Evolutionary conservation across 2,329 filamentous ascomycete genomes (phyloP), one percentile per base, ranked within the genome.

Genomic region (Phyllachora maydis): DNA sequence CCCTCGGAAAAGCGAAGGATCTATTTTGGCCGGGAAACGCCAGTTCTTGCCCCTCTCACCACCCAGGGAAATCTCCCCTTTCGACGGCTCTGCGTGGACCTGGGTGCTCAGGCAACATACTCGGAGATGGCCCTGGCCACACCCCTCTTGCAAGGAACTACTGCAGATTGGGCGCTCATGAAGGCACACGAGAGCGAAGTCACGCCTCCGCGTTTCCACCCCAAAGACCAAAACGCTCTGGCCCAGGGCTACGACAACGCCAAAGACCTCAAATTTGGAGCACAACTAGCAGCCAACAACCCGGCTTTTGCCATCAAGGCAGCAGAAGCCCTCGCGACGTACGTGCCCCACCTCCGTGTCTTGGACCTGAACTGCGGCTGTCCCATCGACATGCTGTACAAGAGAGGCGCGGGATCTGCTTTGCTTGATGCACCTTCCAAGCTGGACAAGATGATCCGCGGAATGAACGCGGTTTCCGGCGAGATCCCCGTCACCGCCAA

Each of bases 301-400:
- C 79, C 83, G 9, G 91, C 81, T 76, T 59, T 82, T 26, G 85
- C 78, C 3, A 62, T 85, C 42, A 93, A 92, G 52, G 72, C 81
- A 0, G 77, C 85, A 1, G 82, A 95, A 44, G 64, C 75, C 4
- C 53, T 98, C 22, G 72, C 73, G 4, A 60, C 62, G 15, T 67
- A 76, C 32, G 70, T 83, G 27, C 83, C 88, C 3, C 67, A 81
- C 37, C 61, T 98, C 11, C 77, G 88, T 17, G 68, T 92, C 18
- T 77, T 98, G 33, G 88, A 98, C 40, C 57, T 98, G 35, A 98
- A 98, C 54, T 95, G 85, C 38, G 88, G 88, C 21, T 98, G 88
- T 41, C 88, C 88, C 4, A 93, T 98, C 41, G 88, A 98, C 42
- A 66, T 93, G 36, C 73, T 98, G 24, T 95, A 69, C 56, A 71